Evolutionary conservation across 1,139 yeast species (phyloP).

Genomic region (Geotrichum europaeum): DNA sequence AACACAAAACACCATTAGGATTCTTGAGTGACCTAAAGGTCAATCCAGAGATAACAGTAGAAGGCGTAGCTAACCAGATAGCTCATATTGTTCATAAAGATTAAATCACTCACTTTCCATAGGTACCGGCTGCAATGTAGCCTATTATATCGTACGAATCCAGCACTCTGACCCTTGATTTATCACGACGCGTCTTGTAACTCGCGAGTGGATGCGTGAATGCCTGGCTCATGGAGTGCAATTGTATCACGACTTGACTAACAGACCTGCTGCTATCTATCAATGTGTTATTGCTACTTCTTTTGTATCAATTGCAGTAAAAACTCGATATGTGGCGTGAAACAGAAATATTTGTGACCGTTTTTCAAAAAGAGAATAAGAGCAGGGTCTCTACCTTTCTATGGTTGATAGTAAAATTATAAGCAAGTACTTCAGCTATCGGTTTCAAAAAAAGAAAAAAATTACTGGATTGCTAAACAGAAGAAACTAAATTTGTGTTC

Average conservation of each 20-base stretch:
- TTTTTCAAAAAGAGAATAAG: background rate
- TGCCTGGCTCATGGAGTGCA: conserved; percentile 21
- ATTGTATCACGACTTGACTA: background rate
- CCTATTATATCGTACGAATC: conserved; percentile 85
- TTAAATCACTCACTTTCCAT: conserved; percentile 45
- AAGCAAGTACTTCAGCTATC: background rate
- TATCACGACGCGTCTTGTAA: conserved; percentile 54
- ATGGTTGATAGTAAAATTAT: background rate
- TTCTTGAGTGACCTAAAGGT: background rate
- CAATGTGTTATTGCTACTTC: background rate
- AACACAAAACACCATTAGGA: background rate
- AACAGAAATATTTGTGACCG: background rate
- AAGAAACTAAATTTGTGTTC: background rate
- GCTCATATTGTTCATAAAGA: background rate
- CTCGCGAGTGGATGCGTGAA: conserved; percentile 34
- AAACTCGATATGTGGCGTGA: background rate
- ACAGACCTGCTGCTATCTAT: background rate
- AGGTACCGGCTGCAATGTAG: conserved; percentile 97
- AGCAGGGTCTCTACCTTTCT: background rate
- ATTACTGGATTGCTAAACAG: background rate
- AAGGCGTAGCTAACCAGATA: background rate
- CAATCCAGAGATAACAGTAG: background rate
- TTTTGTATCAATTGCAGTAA: background rate
- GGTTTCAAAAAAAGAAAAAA: background rate
- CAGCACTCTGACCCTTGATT: conserved; percentile 61